These are phyloP conservation scores for Arabis hirsuta DNA, from an alignment of 345 rosid genomes.

Conservation along the genomic window DNA sequence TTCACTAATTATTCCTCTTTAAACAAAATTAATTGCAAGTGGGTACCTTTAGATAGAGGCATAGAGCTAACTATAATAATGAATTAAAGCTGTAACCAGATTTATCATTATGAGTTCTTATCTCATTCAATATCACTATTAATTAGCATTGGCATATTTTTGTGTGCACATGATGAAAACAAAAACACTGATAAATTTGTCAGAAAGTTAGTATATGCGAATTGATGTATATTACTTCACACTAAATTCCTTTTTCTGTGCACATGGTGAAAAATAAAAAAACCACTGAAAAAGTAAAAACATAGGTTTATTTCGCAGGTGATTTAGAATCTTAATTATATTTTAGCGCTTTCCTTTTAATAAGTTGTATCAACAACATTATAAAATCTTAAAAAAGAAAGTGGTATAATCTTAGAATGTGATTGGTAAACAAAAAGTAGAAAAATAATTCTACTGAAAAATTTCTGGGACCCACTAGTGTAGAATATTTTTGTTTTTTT, in stretches of 20 bases:
- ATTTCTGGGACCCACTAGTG: too few species aligned
- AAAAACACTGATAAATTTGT: conserved; percentile 23
- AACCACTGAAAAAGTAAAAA: background rate
- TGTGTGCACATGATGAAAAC: conserved; percentile 31
- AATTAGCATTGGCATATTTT: conserved; percentile 14
- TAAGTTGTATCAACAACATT: too few species aligned
- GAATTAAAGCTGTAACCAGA: conserved; percentile 9
- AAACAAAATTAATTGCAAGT: conserved; percentile 28
- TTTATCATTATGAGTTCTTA: conserved; percentile 27
- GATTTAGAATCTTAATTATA: too few species aligned
- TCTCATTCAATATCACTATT: conserved; percentile 20
- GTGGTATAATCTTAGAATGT: too few species aligned
- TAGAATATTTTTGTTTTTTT: too few species aligned
- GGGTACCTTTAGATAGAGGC: conserved; percentile 1
- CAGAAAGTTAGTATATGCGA: conserved; percentile 28
- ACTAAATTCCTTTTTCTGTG: conserved; percentile 6
- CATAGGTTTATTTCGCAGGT: too few species aligned
- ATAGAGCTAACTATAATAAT: background rate
- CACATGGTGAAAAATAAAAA: conserved; percentile 26
- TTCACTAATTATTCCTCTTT: conserved; percentile 24
- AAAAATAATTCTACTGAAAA: too few species aligned
- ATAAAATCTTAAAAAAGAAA: too few species aligned
- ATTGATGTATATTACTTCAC: background rate
- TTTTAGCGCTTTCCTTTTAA: too few species aligned
- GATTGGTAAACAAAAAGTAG: too few species aligned